Evolutionary conservation across 75 land plant species (phyloP), one percentile per base, ranked within the genome.

Genomic region (Pinus albicaulis): DNA sequence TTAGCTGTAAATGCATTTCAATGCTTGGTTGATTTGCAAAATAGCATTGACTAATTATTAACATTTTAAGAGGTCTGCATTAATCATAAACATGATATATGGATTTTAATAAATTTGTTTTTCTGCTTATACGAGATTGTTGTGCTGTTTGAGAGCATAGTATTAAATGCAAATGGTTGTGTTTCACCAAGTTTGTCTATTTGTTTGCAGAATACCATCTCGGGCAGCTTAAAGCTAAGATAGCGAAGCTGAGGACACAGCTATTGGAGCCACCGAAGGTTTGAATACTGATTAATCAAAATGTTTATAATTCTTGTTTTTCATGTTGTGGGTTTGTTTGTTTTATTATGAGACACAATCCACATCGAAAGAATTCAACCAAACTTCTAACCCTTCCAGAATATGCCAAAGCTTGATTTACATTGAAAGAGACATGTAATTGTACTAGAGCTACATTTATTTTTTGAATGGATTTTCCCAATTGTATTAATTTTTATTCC

Each of bases 251-350:
- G 31, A 90, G 99, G 86, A 97, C 99, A 34, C 99, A 97, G 73
- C 73, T 97, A 52, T 81, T 97, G 71, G 99, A 97, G 81, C 99
- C 99, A 44, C 99, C 99, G 41, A 97, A 97, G 84, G 98, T 91
- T 83, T 78, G 76, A 24, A 60, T 28, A 3, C 77, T 61, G 55
- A 24, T 73, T 58, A 74, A 22, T 64, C 1, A 34, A 28, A 10
- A 7, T 10, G 68, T 22, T 75, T 48, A 48, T 2, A 48, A 48
- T 48, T 10, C 10, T 48, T 10, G 53, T 10, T 48, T 48, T 10
- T 8, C 53, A 48, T 48, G 53, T 48, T 48, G 53, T 48, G 12
- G 11, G 53, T 48, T 48, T 48, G 48, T 44, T 15, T 68, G 41
- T n/a, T 17, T 7, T 68, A 19, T 34, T 41, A 6, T 41, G 23